Evolutionary conservation across 371 early-diverging fungal genomes (phyloP), one percentile per base, ranked within the genome.

Genomic region (Rhizopus microsporus): DNA sequence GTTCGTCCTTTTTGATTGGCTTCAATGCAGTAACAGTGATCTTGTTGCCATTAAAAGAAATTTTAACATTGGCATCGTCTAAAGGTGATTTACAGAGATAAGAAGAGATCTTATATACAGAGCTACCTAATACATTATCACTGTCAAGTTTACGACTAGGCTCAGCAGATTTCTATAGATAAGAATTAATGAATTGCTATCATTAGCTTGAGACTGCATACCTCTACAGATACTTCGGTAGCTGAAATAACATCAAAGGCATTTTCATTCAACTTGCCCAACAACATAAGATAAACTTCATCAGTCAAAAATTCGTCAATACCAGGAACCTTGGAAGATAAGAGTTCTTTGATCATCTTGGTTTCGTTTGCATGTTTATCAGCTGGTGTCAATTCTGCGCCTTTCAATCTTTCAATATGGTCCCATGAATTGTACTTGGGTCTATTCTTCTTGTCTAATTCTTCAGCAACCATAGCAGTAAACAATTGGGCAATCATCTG

Each of bases 391-490:
- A 84, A 61, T 48, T 85, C 82, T 34, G 86, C 64, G 53, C 81
- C 83, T 38, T 82, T 77, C 62, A 91, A 78, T 54, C 91, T 75
- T 69, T 95, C 95, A 43, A 93, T 76, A 56, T 94, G 94, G 66
- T 93, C 94, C 81, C 84, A 88, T 15, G 77, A 60, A 53, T 78
- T 80, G 64, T 85, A 88, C 39, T 78, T 73, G 49, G 75, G 65
- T 5, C 69, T 43, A 32, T 71, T 57, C 34, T 71, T 77, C 74
- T 82, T 82, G 46, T 77, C 73, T 33, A 75, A 70, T 58, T 93
- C 92, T 64, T 89, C 87, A 49, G 84, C 76, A 15, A 94, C 87
- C 83, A 93, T 86, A 32, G 75, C 66, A 29, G 84, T 81, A 60
- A 93, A 75, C 67, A 92, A 91, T 62, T 83, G 76, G 37, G 90